phyloP scores from a whole-genome alignment of 148 eudicot species.

The Diospyros lotus region DNA sequence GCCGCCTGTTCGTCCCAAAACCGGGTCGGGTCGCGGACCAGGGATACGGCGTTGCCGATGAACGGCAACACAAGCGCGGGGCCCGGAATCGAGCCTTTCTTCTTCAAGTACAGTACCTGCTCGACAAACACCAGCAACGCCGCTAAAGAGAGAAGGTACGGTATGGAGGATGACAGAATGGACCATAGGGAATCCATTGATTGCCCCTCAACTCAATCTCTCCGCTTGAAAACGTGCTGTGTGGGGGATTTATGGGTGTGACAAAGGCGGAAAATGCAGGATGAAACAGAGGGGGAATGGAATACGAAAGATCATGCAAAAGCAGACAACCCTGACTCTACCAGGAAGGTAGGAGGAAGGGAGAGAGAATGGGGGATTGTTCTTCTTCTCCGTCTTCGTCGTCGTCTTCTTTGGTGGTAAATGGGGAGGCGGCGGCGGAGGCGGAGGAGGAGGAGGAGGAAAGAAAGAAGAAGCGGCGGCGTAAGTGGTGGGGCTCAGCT shows the following conservation, averaged over 20 bases:
- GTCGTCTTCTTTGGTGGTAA: too few relatives aligned
- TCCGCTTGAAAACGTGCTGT: background rate
- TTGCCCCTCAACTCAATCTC: background rate
- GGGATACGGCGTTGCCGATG: slow-evolving; percentile 49
- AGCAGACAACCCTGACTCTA: too few relatives aligned
- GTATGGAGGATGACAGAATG: slow-evolving; percentile 12
- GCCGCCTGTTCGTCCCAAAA: slow-evolving; percentile 69
- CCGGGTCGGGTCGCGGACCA: slow-evolving; percentile 50
- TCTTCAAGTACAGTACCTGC: slow-evolving; percentile 52
- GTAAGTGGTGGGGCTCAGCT: too few relatives aligned
- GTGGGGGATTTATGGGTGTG: background rate
- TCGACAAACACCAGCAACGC: slow-evolving; percentile 33
- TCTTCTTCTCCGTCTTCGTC: too few relatives aligned
- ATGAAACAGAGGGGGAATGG: too few relatives aligned
- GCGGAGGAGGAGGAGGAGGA: too few relatives aligned
- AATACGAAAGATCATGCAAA: too few relatives aligned
- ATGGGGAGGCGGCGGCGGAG: too few relatives aligned
- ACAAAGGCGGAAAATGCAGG: background rate
- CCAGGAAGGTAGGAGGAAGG: too few relatives aligned
- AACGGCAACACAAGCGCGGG: slow-evolving; percentile 61
- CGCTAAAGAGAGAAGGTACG: slow-evolving; percentile 32
- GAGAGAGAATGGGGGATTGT: too few relatives aligned
- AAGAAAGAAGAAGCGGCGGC: too few relatives aligned
- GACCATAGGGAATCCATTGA: slow-evolving; percentile 20
- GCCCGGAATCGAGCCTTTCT: slow-evolving; percentile 55